These are phyloP conservation scores for Pisolithus tinctorius DNA, from an alignment of 768 basidiomycete species.

Conservation along the genomic window DNA sequence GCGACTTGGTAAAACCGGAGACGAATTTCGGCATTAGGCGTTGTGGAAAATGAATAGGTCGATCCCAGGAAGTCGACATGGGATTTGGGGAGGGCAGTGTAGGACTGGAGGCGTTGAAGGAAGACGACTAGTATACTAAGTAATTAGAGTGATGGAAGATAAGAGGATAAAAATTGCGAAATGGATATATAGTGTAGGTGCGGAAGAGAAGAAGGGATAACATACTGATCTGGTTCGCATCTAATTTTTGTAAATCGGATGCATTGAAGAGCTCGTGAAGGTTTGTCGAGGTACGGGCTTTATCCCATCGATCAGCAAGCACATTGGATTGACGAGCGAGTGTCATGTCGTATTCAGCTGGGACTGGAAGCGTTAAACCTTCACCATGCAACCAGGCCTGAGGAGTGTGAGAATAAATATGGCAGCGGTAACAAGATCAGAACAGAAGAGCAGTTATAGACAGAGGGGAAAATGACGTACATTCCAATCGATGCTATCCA, in stretches of 20 bases:
- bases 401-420: neutral
- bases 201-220: neutral
- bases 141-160: neutral
- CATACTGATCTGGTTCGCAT: constrained; percentile 72
- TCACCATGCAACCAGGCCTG: constrained; percentile 83
- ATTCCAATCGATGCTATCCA: constrained; percentile 74
- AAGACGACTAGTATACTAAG: constrained; percentile 57
- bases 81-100: constrained; percentile 48
- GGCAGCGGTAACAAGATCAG: neutral
- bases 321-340: constrained; percentile 64
- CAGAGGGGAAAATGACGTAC: constrained; percentile 34
- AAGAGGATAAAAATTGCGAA: neutral
- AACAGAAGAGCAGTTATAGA: neutral
- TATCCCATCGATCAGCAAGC: constrained; percentile 71
- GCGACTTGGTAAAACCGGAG: constrained; percentile 73
- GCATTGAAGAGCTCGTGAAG: constrained; percentile 48
- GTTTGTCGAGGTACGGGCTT: constrained; percentile 43
- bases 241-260: constrained; percentile 57
- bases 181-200: too few relatives aligned
- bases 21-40: constrained; percentile 74
- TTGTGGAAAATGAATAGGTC: constrained; percentile 39
- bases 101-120: constrained; percentile 71
- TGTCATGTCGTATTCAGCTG: constrained; percentile 68
- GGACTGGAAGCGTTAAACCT: constrained; percentile 63
- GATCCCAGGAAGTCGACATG: constrained; percentile 56